Conservation (phyloP, 768 basidiomycete genomes). For the Amanita pseudoporphyria region DNA sequence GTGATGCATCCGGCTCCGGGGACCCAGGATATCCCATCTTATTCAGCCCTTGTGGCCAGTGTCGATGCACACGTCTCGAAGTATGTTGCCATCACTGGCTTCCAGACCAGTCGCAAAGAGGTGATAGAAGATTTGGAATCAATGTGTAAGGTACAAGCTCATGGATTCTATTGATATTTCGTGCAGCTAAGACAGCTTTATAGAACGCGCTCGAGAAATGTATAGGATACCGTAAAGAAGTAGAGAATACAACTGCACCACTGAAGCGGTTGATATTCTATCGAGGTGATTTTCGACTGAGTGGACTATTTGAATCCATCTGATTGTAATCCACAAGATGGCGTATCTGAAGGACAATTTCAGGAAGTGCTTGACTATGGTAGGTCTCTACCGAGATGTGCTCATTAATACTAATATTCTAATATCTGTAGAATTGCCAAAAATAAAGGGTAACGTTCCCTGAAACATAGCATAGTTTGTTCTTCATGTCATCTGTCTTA, state of each 20-base stretch:
- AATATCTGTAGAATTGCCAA: conserved; percentile 38
- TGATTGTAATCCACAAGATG: conserved; percentile 27
- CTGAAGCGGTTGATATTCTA: conserved; percentile 65
- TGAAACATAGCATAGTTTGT: neutral
- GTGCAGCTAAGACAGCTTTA: neutral
- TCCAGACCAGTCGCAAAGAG: conserved; percentile 54
- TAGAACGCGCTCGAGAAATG: conserved; percentile 48
- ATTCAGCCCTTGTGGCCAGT: conserved; percentile 65
- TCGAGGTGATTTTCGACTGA: conserved; percentile 36
- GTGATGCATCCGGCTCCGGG: conserved; percentile 77
- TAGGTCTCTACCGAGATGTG: conserved; percentile 15
- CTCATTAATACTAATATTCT: neutral
- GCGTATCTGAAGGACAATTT: conserved; percentile 43
- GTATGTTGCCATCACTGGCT: conserved; percentile 43
- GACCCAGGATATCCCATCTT: conserved; percentile 61
- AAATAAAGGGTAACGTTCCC: conserved; percentile 41
- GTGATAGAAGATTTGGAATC: conserved; percentile 57
- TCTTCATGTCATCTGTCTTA: conserved; percentile 16
- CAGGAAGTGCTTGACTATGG: conserved; percentile 44
- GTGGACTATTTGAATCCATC: conserved; percentile 9
- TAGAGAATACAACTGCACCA: conserved; percentile 34
- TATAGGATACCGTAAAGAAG: conserved; percentile 36
- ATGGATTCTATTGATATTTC: neutral
- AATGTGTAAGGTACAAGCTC: conserved; percentile 45
- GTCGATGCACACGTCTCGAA: conserved; percentile 65